A percentile compares a stretch with the other conserved stretches of the same genome.
Conservation (phyloP, 345 rosid genomes). For the Crucihimalaya himalaica region DNA sequence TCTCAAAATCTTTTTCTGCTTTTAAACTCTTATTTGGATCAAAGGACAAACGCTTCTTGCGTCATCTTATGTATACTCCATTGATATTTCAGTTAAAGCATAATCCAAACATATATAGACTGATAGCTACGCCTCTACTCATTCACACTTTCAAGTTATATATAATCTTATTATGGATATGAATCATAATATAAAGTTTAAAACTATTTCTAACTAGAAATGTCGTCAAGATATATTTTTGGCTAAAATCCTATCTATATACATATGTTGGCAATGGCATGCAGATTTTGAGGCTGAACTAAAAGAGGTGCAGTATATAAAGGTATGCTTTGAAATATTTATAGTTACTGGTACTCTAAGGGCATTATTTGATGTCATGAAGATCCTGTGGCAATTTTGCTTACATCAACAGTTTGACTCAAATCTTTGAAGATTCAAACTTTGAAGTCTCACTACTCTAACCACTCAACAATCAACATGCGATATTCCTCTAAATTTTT, state of each 20-base stretch:
- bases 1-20: too few species aligned
- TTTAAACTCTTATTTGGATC: too few species aligned
- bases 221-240: too few species aligned
- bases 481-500: slow-evolving; percentile 8
- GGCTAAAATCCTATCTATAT: too few species aligned
- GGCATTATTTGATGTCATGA: slow-evolving; percentile 24
- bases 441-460: slow-evolving; percentile 16
- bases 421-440: slow-evolving; percentile 28
- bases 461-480: slow-evolving; percentile 34
- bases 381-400: slow-evolving; percentile 15
- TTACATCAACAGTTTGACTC: slow-evolving; percentile 34
- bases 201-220: not conserved
- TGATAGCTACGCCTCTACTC: slow-evolving; percentile 11
- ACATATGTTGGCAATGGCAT: too few species aligned
- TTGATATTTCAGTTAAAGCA: slow-evolving; percentile 27
- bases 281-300: too few species aligned
- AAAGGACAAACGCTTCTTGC: too few species aligned
- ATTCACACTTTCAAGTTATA: not conserved
- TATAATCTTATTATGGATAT: not conserved
- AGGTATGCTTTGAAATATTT: too few species aligned
- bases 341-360: not conserved
- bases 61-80: slow-evolving; percentile 20
- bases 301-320: too few species aligned
- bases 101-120: not conserved
- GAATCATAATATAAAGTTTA: not conserved